Evolutionary conservation across 257 asterid species (phyloP).

Genomic region (Fraxinus pennsylvanica): DNA sequence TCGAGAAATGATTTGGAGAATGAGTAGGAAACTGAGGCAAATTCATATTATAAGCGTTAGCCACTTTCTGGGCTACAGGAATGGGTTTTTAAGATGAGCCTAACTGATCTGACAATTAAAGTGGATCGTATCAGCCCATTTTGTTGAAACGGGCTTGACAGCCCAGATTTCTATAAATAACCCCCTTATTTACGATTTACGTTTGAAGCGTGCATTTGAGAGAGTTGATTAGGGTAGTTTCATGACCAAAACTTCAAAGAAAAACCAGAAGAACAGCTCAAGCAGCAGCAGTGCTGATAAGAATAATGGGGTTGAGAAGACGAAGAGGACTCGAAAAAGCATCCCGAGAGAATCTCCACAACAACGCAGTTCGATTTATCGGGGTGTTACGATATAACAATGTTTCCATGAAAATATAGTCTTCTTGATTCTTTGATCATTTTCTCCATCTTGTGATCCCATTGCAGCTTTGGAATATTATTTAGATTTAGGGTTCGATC

Average conservation of each 20-base stretch:
- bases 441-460: not conserved
- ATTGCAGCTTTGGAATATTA: not conserved
- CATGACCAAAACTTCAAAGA: slow-evolving; percentile 74
- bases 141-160: too few relatives aligned
- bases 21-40: too few relatives aligned
- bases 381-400: slow-evolving; percentile 85
- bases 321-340: slow-evolving; percentile 61
- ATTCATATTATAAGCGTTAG: too few relatives aligned
- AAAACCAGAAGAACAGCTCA: slow-evolving; percentile 28
- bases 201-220: not conserved
- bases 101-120: too few relatives aligned
- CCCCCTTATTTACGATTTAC: not conserved
- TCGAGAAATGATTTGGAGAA: too few relatives aligned
- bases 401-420: not conserved
- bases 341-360: slow-evolving; percentile 79
- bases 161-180: slow-evolving; percentile 8
- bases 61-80: too few relatives aligned
- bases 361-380: slow-evolving; percentile 76
- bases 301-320: slow-evolving; percentile 14
- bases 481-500: too few relatives aligned
- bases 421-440: not conserved
- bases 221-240: not conserved
- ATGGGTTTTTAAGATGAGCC: too few relatives aligned
- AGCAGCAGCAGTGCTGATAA: not conserved
- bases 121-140: too few relatives aligned